Percentiles rank a stretch among this genome's conserved stretches.
phyloP scores from a whole-genome alignment of 2,329 filamentous ascomycete species.

The Aspergillus novoparasiticus region DNA sequence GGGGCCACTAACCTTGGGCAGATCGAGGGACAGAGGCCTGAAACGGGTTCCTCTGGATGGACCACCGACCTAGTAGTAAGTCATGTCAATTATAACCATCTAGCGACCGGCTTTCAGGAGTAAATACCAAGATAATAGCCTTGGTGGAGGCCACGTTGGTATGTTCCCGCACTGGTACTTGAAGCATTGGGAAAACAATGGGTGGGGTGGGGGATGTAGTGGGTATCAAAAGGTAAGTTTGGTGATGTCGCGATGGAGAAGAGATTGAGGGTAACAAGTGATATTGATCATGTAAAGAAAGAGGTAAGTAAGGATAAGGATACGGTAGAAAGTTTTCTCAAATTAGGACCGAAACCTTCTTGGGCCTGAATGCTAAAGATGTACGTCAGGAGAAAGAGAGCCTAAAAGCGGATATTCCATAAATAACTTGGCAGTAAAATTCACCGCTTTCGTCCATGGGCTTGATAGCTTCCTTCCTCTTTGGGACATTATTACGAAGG shows the following conservation, averaged over 20 bases:
- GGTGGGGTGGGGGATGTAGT: slow-evolving; percentile 10
- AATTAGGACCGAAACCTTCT: background rate
- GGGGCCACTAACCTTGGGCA: slow-evolving; percentile 74
- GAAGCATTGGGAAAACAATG: slow-evolving; percentile 41
- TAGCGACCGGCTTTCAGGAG: background rate
- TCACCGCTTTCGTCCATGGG: background rate
- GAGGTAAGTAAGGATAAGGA: background rate
- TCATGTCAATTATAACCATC: slow-evolving; percentile 23
- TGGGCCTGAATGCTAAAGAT: slow-evolving; percentile 1
- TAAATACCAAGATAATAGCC: slow-evolving; percentile 84
- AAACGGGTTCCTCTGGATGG: slow-evolving; percentile 95
- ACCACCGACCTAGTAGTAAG: slow-evolving; percentile 75
- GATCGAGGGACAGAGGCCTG: slow-evolving; percentile 89
- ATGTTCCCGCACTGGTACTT: slow-evolving; percentile 48
- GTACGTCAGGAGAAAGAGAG: background rate
- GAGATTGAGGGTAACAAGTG: background rate
- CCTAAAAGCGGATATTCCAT: slow-evolving; percentile 7
- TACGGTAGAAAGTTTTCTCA: background rate
- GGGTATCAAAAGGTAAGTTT: background rate
- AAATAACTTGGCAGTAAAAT: slow-evolving; percentile 3
- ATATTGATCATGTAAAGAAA: background rate
- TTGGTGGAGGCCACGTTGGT: slow-evolving; percentile 69
- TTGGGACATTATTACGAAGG: background rate
- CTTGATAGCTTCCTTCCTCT: background rate
- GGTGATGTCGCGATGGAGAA: background rate